Percentiles rank a stretch among this genome's conserved stretches.
Conservation (phyloP, 139 green algal species). For the Coelastrella sp. region DNA sequence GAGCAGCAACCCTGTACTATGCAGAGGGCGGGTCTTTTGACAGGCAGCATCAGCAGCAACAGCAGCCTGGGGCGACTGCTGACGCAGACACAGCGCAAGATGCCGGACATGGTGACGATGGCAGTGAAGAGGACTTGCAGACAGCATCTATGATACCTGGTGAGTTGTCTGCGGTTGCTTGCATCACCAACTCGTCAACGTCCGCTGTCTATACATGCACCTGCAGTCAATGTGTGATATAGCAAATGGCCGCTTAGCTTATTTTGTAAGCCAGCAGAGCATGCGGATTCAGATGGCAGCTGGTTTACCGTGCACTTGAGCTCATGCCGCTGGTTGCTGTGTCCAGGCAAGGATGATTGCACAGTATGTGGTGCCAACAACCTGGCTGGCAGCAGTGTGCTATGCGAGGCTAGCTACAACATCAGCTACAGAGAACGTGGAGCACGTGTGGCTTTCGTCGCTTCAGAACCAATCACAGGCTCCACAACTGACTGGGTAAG, state of each 20-base stretch:
- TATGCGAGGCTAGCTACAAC: slow-evolving; percentile 75
- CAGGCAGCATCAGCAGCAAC: slow-evolving; percentile 25
- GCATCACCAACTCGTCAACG: no score
- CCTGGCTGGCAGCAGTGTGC: slow-evolving; percentile 52
- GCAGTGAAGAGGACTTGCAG: not conserved
- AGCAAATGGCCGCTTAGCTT: no score
- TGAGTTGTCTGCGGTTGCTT: no score
- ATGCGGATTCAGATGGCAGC: no score
- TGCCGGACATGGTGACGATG: not conserved
- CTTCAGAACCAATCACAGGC: slow-evolving; percentile 94
- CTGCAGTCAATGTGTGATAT: no score
- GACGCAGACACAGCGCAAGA: not conserved
- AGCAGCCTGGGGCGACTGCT: slow-evolving; percentile 9
- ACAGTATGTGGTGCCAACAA: slow-evolving; percentile 31
- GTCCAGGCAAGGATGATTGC: slow-evolving; percentile 23
- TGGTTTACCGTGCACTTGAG: no score
- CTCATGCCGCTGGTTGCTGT: no score
- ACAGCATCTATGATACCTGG: not conserved
- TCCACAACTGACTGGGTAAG: slow-evolving; percentile 85
- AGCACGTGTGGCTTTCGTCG: slow-evolving; percentile 84
- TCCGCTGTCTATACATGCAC: no score
- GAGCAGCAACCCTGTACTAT: slow-evolving; percentile 92
- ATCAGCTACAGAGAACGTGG: slow-evolving; percentile 80
- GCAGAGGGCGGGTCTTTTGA: slow-evolving; percentile 69
- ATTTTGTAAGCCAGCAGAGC: no score